phyloP scores from a whole-genome alignment of 805 yeast species.

The Metschnikowia amazonensis region DNA sequence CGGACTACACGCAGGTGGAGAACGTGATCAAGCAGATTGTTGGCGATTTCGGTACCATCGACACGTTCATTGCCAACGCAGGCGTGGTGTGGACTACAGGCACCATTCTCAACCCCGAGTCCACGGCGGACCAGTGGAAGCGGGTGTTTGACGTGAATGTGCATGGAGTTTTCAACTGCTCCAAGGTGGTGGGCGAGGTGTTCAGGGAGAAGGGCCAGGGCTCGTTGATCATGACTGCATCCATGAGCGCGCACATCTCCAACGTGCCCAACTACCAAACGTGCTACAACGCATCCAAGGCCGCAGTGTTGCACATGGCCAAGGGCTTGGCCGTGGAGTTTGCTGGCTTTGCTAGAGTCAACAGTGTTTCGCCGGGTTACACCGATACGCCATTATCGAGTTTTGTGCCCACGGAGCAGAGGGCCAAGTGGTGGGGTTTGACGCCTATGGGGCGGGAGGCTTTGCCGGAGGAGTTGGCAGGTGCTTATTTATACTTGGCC shows the following conservation, averaged over 20 bases:
- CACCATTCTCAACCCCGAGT: constrained; percentile 36
- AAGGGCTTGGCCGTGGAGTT: constrained; percentile 23
- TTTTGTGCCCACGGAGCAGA: constrained; percentile 20
- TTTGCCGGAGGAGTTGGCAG: constrained; percentile 20
- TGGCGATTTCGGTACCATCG: constrained; percentile 74
- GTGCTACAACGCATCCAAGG: constrained; percentile 38
- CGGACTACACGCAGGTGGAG: constrained; percentile 48
- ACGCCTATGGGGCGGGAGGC: constrained; percentile 24
- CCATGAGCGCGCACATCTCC: constrained; percentile 86
- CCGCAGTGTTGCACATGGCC: constrained; percentile 22
- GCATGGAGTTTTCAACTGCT: constrained; percentile 43
- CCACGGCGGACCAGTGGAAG: constrained; percentile 60
- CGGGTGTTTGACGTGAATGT: constrained; percentile 55
- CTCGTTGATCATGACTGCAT: constrained; percentile 78
- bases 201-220: constrained; percentile 75
- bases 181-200: constrained; percentile 67
- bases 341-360: constrained; percentile 22
- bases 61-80: constrained; percentile 84
- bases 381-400: constrained; percentile 21
- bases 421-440: constrained; percentile 24
- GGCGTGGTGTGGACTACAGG: constrained; percentile 58
- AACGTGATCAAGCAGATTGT: constrained; percentile 47
- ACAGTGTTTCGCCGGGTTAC: constrained; percentile 22
- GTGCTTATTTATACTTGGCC: constrained; percentile 24
- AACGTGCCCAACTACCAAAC: constrained; percentile 82